Conservation (phyloP, 1,139 yeast genomes). For the Candida sojae region DNA sequence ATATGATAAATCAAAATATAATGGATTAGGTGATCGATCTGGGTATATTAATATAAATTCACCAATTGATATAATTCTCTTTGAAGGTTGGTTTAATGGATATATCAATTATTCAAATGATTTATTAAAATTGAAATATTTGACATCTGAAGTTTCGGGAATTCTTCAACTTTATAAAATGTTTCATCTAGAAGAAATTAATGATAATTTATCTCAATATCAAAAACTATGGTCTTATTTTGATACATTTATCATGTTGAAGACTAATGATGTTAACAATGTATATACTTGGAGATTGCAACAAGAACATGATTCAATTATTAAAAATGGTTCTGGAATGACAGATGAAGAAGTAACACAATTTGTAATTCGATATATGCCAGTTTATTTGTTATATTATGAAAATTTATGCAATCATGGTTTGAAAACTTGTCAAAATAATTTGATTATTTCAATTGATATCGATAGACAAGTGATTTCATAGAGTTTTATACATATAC, state of each 20-base stretch:
- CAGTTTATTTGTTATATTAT: constrained; percentile 74
- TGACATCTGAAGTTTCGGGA: constrained; percentile 19
- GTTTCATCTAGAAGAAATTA: constrained; percentile 43
- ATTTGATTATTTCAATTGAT: constrained; percentile 12
- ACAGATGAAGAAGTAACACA: constrained; percentile 60
- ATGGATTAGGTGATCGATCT: constrained; percentile 80
- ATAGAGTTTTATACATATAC: not conserved
- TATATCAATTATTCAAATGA: constrained; percentile 38
- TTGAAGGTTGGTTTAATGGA: constrained; percentile 97
- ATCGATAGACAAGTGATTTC: constrained; percentile 8
- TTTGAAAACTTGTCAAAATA: constrained; percentile 3
- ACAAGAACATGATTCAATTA: constrained; percentile 75
- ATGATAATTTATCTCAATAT: constrained; percentile 52
- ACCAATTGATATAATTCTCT: constrained; percentile 62
- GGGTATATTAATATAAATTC: constrained; percentile 31
- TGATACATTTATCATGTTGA: constrained; percentile 59
- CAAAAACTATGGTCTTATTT: constrained; percentile 57
- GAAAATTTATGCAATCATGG: constrained; percentile 31
- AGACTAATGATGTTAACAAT: constrained; percentile 58
- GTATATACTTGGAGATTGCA: constrained; percentile 82
- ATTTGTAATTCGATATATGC: constrained; percentile 86
- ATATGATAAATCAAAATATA: constrained; percentile 75
- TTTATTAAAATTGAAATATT: constrained; percentile 21
- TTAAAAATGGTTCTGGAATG: constrained; percentile 71
- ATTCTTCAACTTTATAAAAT: constrained; percentile 25